phyloP scores from a whole-genome alignment of 2,329 filamentous ascomycete genomes.

The Pestalotiopsis sp. region DNA sequence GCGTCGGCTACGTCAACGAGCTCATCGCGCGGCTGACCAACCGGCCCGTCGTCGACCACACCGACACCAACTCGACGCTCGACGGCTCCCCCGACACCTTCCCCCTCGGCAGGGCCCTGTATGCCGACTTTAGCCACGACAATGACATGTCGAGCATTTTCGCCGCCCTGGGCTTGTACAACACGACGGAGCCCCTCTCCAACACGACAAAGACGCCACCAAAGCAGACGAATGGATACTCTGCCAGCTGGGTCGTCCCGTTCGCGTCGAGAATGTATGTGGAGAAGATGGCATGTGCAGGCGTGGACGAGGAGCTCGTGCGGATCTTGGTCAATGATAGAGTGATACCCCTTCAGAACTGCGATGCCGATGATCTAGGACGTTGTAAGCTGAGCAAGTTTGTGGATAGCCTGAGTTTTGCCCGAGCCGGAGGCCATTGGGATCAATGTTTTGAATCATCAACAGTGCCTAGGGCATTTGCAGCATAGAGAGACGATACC shows the following conservation, averaged over 20 bases:
- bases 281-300: slow-evolving; percentile 78
- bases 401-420: slow-evolving; percentile 76
- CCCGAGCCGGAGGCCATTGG: slow-evolving; percentile 74
- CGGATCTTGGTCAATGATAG: slow-evolving; percentile 83
- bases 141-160: slow-evolving; percentile 82
- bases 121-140: slow-evolving; percentile 92
- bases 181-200: slow-evolving; percentile 59
- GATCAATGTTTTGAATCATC: slow-evolving; percentile 55
- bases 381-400: slow-evolving; percentile 72
- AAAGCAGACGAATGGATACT: slow-evolving; percentile 65
- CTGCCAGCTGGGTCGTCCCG: slow-evolving; percentile 78
- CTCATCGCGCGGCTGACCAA: slow-evolving; percentile 79
- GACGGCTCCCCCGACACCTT: slow-evolving; percentile 71
- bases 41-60: slow-evolving; percentile 70
- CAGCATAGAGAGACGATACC: not conserved
- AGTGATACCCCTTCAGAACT: slow-evolving; percentile 72
- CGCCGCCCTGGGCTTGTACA: slow-evolving; percentile 78
- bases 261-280: slow-evolving; percentile 83
- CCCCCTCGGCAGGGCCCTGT: slow-evolving; percentile 69
- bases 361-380: slow-evolving; percentile 70
- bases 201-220: slow-evolving; percentile 53
- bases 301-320: slow-evolving; percentile 66
- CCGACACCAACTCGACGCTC: slow-evolving; percentile 77
- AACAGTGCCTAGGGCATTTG: not conserved
- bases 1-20: slow-evolving; percentile 87